Evolutionary conservation across 2,329 filamentous ascomycete species (phyloP).

Genomic region (Xylariomycetidae sp.): DNA sequence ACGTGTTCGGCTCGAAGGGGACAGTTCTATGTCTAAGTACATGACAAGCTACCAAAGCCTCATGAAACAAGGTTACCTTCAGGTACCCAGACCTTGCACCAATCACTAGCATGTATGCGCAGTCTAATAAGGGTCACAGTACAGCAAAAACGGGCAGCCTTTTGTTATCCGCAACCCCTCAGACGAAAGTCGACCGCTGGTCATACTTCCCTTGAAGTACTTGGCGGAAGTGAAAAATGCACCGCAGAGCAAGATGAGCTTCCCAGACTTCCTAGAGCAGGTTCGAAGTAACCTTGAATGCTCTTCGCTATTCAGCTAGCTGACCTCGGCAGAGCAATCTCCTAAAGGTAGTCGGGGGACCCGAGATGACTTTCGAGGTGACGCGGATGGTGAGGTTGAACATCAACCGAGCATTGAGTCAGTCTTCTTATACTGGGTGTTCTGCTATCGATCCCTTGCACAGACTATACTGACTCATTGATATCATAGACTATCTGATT

Average conservation of each 20-base stretch:
- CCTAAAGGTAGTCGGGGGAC: slow-evolving; percentile 6
- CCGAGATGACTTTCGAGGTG: slow-evolving; percentile 3
- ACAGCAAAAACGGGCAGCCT: neutral
- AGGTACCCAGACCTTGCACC: too few species aligned
- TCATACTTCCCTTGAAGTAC: slow-evolving; percentile 11
- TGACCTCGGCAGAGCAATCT: slow-evolving; percentile 1
- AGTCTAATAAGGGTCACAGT: too few species aligned
- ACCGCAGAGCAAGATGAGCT: slow-evolving; percentile 7
- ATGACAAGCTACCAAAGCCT: neutral
- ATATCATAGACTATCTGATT: slow-evolving; percentile 1
- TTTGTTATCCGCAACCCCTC: slow-evolving; percentile 7
- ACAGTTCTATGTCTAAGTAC: slow-evolving; percentile 1
- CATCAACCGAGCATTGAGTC: slow-evolving; percentile 3
- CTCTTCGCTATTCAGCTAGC: neutral
- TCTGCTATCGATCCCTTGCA: neutral
- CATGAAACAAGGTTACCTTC: slow-evolving; percentile 1
- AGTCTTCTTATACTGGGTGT: neutral
- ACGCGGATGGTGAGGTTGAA: slow-evolving; percentile 2
- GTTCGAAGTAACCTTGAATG: slow-evolving; percentile 1
- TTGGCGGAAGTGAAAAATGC: slow-evolving; percentile 11
- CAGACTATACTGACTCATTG: slow-evolving; percentile 4
- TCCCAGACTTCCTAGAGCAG: slow-evolving; percentile 9
- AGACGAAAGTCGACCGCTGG: slow-evolving; percentile 4
- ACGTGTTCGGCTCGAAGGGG: slow-evolving; percentile 1
- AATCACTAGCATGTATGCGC: too few species aligned